Evolutionary conservation across 1,284 basidiomycete species (phyloP), one percentile per base, ranked within the genome.

Genomic region (Ganoderma meredithae): DNA sequence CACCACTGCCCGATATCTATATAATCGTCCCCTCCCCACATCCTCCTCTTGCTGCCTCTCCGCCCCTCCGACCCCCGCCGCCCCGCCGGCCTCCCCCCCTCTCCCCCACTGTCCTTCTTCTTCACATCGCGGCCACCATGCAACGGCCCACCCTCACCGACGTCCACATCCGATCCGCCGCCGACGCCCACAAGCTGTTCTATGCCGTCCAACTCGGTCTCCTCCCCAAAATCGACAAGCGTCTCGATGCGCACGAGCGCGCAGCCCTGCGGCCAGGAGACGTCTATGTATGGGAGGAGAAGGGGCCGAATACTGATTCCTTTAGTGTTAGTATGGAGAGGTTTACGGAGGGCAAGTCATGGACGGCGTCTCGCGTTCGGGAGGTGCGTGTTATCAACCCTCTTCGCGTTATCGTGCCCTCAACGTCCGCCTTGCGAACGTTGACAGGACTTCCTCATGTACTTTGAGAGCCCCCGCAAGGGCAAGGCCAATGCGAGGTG

Each of bases 211-310:
- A 80, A 67, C 76, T 79, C 69, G 79, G 79, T 67, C 74, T 78
- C 58, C 79, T 83, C 66, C 79, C 80, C 71, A 81, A 82, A 76
- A 81, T 84, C 76, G 79, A 79, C 58, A 77, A 81, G 60, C 80
- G 83, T 13, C 79, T 84, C 73, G 82, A 83, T 70, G 78, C 80
- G 58, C 77, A 80, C 69, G 83, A 84, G 77, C 80, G 83, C 65
- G 76, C 77, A 17, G 79, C 79, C 47, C 75, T 84, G 44, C 76
- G 74, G 52, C 78, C 81, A n/a, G 83, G 83, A 62, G 79, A 80
- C 71, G 81, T 81, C 56, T 83, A 83, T 72, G 82, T 81, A 68
- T 84, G 82, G 82, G 83, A 83, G 75, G 81, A 83, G 74, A 79
- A 80, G 70, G 78, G 79, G 25, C 80, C 78, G 12, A 76, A 77